A percentile compares a stretch with the other conserved stretches of the same genome.
Conservation (phyloP, 2,329 filamentous ascomycete genomes). For the Sporothrix schenckii region DNA sequence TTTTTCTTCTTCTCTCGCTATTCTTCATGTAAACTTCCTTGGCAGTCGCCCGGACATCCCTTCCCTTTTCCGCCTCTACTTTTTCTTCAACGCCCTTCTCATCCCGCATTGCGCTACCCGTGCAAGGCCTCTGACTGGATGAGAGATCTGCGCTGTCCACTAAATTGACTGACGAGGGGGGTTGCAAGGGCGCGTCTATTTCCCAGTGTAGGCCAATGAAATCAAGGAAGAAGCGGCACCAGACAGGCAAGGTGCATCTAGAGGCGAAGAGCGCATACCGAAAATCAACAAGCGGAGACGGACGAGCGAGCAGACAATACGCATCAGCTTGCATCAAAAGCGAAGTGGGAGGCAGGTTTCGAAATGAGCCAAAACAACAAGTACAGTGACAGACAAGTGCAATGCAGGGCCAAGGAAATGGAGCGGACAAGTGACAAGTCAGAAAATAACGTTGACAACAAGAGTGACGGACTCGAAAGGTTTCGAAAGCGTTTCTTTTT, state of each 20-base stretch:
- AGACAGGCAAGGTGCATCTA: constrained; percentile 6
- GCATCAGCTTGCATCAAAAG: background rate
- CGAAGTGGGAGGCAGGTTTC: background rate
- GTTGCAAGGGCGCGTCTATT: constrained; percentile 13
- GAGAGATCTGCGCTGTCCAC: constrained; percentile 4
- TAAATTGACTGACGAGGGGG: background rate
- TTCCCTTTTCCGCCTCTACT: background rate
- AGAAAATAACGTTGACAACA: background rate
- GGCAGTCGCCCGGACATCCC: background rate
- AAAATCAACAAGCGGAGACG: background rate
- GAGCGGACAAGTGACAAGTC: background rate
- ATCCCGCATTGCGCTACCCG: background rate
- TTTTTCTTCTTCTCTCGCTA: background rate
- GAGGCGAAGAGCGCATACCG: background rate
- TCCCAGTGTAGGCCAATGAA: background rate
- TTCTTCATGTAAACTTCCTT: background rate
- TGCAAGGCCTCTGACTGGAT: constrained; percentile 6
- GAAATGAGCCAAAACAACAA: background rate
- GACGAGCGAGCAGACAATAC: background rate
- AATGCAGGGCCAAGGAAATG: constrained; percentile 11
- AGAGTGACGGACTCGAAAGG: background rate
- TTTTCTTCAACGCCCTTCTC: constrained; percentile 2
- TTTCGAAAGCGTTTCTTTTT: constrained; percentile 16
- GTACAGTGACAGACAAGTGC: background rate
- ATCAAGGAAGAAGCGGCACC: background rate